phyloP scores from a whole-genome alignment of 1,139 yeast species.

The Kodamaea fungicola region DNA sequence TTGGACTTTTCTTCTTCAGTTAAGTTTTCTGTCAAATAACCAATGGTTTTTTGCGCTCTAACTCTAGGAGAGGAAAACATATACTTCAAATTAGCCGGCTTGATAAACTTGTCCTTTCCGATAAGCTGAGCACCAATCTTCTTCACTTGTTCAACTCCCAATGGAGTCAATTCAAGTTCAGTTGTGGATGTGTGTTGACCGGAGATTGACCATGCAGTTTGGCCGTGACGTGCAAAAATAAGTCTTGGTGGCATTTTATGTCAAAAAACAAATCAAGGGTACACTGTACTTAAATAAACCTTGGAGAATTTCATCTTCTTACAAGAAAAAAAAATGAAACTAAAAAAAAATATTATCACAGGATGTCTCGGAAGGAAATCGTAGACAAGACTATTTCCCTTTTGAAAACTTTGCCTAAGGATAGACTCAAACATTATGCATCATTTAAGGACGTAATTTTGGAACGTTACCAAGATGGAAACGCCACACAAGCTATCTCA shows the following conservation, averaged over 20 bases:
- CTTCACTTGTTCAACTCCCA: conserved; percentile 73
- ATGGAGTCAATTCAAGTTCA: conserved; percentile 71
- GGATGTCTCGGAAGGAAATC: conserved; percentile 19
- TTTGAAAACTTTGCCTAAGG: conserved; percentile 55
- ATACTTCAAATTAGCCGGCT: conserved; percentile 59
- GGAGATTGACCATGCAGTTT: conserved; percentile 92
- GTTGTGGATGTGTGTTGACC: conserved; percentile 91
- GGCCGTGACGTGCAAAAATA: conserved; percentile 81
- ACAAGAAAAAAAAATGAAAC: not conserved
- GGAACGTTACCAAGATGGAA: conserved; percentile 40
- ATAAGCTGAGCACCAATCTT: conserved; percentile 72
- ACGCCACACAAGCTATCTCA: conserved; percentile 21
- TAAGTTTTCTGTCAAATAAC: conserved; percentile 50
- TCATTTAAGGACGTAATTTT: conserved; percentile 67
- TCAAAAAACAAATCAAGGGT: too few species aligned
- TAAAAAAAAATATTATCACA: not conserved
- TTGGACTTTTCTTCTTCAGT: conserved; percentile 43
- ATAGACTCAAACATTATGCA: conserved; percentile 60
- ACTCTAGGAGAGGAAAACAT: conserved; percentile 76
- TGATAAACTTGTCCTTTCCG: conserved; percentile 49
- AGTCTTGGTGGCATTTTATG: conserved; percentile 57
- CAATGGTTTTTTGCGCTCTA: conserved; percentile 74
- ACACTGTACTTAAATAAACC: not conserved
- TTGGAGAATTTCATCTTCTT: not conserved
- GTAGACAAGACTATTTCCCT: conserved; percentile 36